phyloP scores from a whole-genome alignment of 2,329 filamentous ascomycete genomes.

The Verticillium zaregamsianum region DNA sequence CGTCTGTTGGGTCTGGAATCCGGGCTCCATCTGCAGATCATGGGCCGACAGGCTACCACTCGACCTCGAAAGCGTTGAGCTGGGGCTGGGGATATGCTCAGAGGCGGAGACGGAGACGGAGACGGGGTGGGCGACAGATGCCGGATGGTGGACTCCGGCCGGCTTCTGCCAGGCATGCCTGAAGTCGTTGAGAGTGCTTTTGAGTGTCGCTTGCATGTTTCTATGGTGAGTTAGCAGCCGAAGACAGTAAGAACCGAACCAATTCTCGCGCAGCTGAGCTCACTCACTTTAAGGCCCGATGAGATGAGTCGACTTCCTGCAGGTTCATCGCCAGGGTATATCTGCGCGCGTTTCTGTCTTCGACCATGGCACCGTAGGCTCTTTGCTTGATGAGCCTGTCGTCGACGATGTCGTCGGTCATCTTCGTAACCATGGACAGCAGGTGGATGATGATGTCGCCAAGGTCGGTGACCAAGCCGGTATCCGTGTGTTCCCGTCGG shows the following conservation, averaged over 20 bases:
- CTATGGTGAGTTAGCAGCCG: not conserved
- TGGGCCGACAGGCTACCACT: not conserved
- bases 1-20: not conserved
- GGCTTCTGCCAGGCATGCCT: not conserved
- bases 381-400: not conserved
- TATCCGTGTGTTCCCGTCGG: not conserved
- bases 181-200: not conserved
- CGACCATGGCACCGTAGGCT: not conserved
- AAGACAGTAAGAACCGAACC: too few relatives aligned
- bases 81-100: not conserved
- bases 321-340: not conserved
- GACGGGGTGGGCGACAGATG: not conserved
- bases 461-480: not conserved
- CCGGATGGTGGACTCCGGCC: not conserved
- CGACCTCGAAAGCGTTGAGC: not conserved
- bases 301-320: not conserved
- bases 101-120: not conserved
- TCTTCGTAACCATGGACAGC: not conserved
- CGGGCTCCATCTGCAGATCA: not conserved
- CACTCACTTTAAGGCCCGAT: not conserved
- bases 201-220: not conserved
- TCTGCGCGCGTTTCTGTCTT: not conserved
- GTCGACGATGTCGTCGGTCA: not conserved
- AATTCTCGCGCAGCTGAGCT: not conserved
- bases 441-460: slow-evolving; percentile 4